phyloP scores from a whole-genome alignment of 1,284 basidiomycete species.

The Cryptococcus sp. region DNA sequence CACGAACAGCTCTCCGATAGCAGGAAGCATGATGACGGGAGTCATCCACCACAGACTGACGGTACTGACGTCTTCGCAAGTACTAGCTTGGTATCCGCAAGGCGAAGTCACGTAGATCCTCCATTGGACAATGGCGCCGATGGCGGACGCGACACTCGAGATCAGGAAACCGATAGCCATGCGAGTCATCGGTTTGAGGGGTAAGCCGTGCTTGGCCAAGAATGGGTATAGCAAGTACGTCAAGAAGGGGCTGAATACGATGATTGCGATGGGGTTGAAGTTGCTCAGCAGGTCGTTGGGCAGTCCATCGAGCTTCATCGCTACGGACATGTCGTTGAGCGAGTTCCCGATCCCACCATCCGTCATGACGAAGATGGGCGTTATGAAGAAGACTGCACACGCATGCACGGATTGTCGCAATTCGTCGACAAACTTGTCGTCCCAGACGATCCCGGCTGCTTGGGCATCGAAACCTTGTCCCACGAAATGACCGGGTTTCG shows the following conservation, averaged over 20 bases:
- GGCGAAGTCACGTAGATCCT: conserved; percentile 53
- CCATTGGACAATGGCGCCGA: conserved; percentile 55
- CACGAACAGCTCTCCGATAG: conserved; percentile 56
- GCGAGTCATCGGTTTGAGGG: conserved; percentile 20
- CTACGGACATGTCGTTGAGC: conserved; percentile 32
- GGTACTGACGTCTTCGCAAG: conserved; percentile 22
- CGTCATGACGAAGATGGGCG: conserved; percentile 31
- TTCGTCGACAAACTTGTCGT: conserved; percentile 55
- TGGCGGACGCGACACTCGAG: conserved; percentile 43
- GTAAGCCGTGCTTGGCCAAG: conserved; percentile 12
- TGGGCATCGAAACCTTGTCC: conserved; percentile 36
- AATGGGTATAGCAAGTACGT: conserved; percentile 39
- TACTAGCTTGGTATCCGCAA: conserved; percentile 53
- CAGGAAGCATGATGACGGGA: conserved; percentile 39
- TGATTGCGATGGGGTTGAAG: conserved; percentile 50
- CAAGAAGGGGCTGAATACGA: conserved; percentile 48
- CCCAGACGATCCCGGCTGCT: conserved; percentile 50
- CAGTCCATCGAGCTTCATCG: conserved; percentile 53
- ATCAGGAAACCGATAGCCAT: conserved; percentile 26
- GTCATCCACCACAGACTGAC: conserved; percentile 1
- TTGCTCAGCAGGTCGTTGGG: conserved; percentile 55
- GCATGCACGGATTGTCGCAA: conserved; percentile 51
- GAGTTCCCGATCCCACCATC: conserved; percentile 18
- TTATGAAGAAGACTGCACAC: conserved; percentile 51
- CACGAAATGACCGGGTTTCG: conserved; percentile 51